These are phyloP conservation scores for Moesziomyces parantarcticus DNA, from an alignment of 1,284 basidiomycete species.

Conservation along the genomic window DNA sequence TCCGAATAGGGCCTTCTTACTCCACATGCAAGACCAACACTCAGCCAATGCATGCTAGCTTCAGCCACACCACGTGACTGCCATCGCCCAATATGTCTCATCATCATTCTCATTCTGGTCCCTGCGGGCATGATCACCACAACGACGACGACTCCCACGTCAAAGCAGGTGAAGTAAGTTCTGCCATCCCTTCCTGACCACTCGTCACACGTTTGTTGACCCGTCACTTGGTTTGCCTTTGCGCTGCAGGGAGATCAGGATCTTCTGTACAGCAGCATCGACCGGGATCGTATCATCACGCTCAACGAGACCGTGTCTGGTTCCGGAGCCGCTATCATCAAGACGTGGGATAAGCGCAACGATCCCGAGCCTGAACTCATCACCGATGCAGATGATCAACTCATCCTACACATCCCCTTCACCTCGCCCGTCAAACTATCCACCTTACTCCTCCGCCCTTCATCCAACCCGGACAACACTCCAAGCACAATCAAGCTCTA, in stretches of 20 bases:
- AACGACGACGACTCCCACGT: slow-evolving; percentile 64
- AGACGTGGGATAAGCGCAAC: slow-evolving; percentile 51
- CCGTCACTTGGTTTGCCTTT: too few relatives aligned
- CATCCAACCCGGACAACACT: slow-evolving; percentile 33
- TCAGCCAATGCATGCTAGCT: background rate
- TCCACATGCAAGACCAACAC: background rate
- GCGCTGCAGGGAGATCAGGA: slow-evolving; percentile 55
- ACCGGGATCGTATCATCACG: slow-evolving; percentile 48
- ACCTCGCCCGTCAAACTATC: slow-evolving; percentile 56
- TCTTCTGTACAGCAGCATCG: slow-evolving; percentile 50
- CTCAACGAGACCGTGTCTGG: slow-evolving; percentile 56
- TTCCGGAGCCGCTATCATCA: slow-evolving; percentile 46
- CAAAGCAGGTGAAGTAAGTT: slow-evolving; percentile 45
- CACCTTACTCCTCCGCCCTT: slow-evolving; percentile 35
- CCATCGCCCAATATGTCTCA: slow-evolving; percentile 37
- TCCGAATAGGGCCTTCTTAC: background rate
- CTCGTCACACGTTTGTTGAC: too few relatives aligned
- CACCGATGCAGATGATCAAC: slow-evolving; percentile 58
- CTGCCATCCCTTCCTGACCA: background rate
- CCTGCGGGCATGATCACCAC: slow-evolving; percentile 43
- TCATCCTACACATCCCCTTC: slow-evolving; percentile 62
- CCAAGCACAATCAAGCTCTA: slow-evolving; percentile 54
- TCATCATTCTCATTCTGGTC: slow-evolving; percentile 50
- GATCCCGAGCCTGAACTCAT: slow-evolving; percentile 33
- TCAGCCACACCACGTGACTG: background rate